phyloP scores from a whole-genome alignment of 208 protist genomes.

The Trypanosoma avium region DNA sequence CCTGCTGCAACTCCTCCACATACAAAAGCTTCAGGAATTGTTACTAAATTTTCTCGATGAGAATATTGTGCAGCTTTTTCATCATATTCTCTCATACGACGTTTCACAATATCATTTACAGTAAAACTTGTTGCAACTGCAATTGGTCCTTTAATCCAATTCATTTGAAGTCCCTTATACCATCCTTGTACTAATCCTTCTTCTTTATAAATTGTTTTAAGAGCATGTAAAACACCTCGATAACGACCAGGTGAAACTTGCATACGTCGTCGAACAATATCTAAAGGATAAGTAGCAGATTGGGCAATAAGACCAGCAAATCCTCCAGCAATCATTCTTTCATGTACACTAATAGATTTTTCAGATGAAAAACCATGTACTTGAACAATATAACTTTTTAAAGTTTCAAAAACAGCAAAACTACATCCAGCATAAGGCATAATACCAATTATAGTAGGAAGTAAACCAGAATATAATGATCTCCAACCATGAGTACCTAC shows the following conservation, averaged over 20 bases:
- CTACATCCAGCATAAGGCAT: constrained; percentile 93
- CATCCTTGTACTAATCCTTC: constrained; percentile 78
- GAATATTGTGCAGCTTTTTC: constrained; percentile 43
- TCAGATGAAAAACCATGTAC: constrained; percentile 53
- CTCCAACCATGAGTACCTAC: constrained; percentile 50
- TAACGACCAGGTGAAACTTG: constrained; percentile 86
- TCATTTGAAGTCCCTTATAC: constrained; percentile 93
- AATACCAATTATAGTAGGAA: constrained; percentile 92
- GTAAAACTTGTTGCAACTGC: constrained; percentile 89
- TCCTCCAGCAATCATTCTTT: constrained; percentile 76
- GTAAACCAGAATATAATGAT: constrained; percentile 84
- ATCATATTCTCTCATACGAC: constrained; percentile 71
- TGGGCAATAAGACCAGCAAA: constrained; percentile 90
- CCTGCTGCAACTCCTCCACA: constrained; percentile 91
- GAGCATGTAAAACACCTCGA: constrained; percentile 57
- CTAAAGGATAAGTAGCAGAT: constrained; percentile 93
- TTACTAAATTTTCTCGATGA: constrained; percentile 47
- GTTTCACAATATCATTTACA: constrained; percentile 90
- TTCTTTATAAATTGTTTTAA: constrained; percentile 66
- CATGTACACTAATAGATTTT: constrained; percentile 64
- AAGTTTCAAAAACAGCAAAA: constrained; percentile 91
- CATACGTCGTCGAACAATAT: constrained; percentile 94
- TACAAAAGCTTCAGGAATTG: constrained; percentile 69
- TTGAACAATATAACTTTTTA: constrained; percentile 75
- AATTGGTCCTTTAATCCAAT: constrained; percentile 94